phyloP scores from a whole-genome alignment of 129 eudicot species.

The Oenanthe sinensis region DNA sequence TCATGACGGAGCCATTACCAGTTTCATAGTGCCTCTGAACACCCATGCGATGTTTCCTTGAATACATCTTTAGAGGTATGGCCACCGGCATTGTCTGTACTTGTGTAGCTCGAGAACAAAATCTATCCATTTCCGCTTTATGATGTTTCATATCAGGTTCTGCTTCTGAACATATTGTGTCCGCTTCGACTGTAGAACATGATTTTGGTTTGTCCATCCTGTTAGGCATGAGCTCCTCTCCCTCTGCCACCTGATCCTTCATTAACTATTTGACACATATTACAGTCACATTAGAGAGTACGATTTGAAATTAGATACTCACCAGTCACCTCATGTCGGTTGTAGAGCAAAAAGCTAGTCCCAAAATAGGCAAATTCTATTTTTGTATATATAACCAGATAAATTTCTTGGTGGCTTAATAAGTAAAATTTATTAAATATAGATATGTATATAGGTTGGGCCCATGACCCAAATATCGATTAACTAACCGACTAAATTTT shows the following conservation, averaged over 20 bases:
- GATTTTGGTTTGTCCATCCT: slow-evolving; percentile 21
- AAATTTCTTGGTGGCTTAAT: too few relatives aligned
- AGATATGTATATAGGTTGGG: too few relatives aligned
- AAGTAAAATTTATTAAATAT: too few relatives aligned
- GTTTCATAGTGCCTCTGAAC: not conserved
- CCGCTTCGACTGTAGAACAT: slow-evolving; percentile 3
- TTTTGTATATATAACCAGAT: too few relatives aligned
- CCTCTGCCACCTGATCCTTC: slow-evolving; percentile 19
- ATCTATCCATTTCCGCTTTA: not conserved
- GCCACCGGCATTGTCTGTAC: not conserved
- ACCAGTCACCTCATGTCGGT: too few relatives aligned
- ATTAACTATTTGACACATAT: slow-evolving; percentile 38
- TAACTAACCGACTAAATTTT: too few relatives aligned
- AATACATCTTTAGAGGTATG: slow-evolving; percentile 1
- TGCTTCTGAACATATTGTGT: not conserved
- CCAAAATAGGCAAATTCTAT: not conserved
- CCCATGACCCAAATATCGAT: too few relatives aligned
- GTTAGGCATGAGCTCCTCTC: slow-evolving; percentile 51
- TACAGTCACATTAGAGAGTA: not conserved
- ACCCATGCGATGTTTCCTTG: slow-evolving; percentile 11
- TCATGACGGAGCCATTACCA: slow-evolving; percentile 3
- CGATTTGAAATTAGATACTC: not conserved
- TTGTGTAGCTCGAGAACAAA: not conserved
- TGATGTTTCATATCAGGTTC: not conserved
- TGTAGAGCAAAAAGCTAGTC: too few relatives aligned